These are phyloP conservation scores for Cercospora janseana DNA, from an alignment of 2,329 filamentous ascomycete species.

Conservation along the genomic window DNA sequence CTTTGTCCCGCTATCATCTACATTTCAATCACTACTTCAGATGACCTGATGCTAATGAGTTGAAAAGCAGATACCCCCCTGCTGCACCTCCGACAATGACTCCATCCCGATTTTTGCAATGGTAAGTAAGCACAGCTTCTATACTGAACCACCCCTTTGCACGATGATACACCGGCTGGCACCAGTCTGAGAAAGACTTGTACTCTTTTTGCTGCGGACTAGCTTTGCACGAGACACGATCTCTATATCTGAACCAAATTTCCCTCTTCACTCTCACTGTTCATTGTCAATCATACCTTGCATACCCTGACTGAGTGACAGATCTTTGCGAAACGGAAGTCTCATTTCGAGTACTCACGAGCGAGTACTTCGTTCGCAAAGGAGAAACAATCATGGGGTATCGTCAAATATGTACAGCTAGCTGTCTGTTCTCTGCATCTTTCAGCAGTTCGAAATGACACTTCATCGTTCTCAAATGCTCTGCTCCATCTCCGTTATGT, in stretches of 20 bases:
- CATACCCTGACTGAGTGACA: conserved; percentile 1
- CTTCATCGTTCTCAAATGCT: conserved; percentile 51
- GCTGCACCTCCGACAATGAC: too few species aligned
- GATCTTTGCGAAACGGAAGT: too few species aligned
- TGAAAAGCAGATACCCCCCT: background rate
- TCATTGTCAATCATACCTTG: background rate
- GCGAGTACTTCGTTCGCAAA: background rate
- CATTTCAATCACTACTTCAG: background rate
- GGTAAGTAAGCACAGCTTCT: background rate
- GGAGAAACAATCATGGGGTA: conserved; percentile 12
- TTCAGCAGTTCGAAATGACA: background rate
- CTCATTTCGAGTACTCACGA: too few species aligned
- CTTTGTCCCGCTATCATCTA: background rate
- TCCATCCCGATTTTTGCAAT: too few species aligned
- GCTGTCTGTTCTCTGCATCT: background rate
- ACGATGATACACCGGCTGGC: conserved; percentile 28
- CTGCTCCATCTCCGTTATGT: conserved; percentile 99
- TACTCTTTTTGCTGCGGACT: conserved; percentile 30
- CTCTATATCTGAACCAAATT: conserved; percentile 20
- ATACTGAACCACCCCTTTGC: background rate
- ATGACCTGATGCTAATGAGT: background rate
- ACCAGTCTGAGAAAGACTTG: conserved; percentile 29
- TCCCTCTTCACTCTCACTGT: background rate
- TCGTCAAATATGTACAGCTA: conserved; percentile 13
- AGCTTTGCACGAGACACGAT: conserved; percentile 28